These are phyloP conservation scores for Pterocarpus macrocarpus DNA, from an alignment of 306 rosid genomes.

Conservation along the genomic window DNA sequence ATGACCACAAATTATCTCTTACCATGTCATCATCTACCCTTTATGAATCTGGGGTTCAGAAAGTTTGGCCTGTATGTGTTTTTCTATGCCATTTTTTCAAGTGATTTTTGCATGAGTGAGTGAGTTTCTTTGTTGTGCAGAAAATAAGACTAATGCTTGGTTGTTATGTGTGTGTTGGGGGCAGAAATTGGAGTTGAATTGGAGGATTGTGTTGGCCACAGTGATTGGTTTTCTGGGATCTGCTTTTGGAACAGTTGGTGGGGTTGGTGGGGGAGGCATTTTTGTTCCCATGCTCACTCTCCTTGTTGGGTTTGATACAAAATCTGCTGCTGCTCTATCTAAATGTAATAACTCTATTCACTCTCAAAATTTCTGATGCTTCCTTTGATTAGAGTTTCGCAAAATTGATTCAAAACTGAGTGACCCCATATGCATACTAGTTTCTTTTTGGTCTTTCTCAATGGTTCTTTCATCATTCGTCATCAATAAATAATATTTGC, in stretches of 20 bases:
- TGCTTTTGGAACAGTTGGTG: slow-evolving; percentile 96
- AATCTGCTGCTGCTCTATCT: slow-evolving; percentile 96
- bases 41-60: slow-evolving; percentile 38
- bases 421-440: not conserved
- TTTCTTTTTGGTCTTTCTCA: not conserved
- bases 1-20: not conserved
- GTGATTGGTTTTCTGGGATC: slow-evolving; percentile 88
- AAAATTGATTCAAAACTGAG: not conserved
- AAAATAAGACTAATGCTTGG: not conserved
- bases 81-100: not conserved
- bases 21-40: slow-evolving; percentile 10
- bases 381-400: not conserved
- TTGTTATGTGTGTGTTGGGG: slow-evolving; percentile 14
- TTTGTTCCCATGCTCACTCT: slow-evolving; percentile 95
- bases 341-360: slow-evolving; percentile 62
- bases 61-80: slow-evolving; percentile 79
- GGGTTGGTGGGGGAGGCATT: slow-evolving; percentile 97
- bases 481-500: not conserved
- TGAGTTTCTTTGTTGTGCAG: not conserved
- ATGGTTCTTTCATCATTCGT: not conserved
- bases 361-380: not conserved
- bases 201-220: slow-evolving; percentile 79
- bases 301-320: slow-evolving; percentile 87
- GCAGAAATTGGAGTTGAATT: slow-evolving; percentile 74
- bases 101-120: not conserved